Evolutionary conservation across 768 basidiomycete species (phyloP), one percentile per base, ranked within the genome.

Genomic region (Rhizopogon salebrosus): DNA sequence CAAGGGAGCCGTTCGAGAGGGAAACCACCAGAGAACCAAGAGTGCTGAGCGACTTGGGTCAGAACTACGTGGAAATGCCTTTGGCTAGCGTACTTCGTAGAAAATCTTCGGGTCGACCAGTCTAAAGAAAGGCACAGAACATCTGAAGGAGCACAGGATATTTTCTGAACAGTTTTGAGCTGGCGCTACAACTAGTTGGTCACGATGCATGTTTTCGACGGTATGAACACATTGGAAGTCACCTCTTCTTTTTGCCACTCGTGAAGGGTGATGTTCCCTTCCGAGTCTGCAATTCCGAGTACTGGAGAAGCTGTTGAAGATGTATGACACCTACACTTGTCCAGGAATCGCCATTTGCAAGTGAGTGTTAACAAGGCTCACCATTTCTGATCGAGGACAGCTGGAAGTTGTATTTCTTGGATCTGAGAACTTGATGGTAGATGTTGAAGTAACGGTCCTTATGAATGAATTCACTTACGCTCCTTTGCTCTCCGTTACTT

Each of bases 361-460:
- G 35, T 48, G 11, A 11, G 9, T 6, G 14, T 23, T 27, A 4
- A 14, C 5, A 7, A 18, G n/a, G 49, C 55, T 59, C 62, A 94
- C 97, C 97, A 99, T 77, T 98, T 98, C 80, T 93, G 84, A 66
- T 99, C 97, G 23, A 88, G 77, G 26, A 99, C 79, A 7, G 93
- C 97, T 2, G 93, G 85, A 16, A 89, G 68, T 50, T 84, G 72
- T 31, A 92, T 75, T 14, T 84, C 71, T 59, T 95, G 87, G 2
- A 87, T 64, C 60, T 85, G 79, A 4, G 70, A 69, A 52, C 86
- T 46, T 86, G 54, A 45, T 8, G 27, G 22, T 31, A 31, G 18
- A 29, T 11, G 9, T 26, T 48, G 14, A 34, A 50, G 41, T 40
- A 23, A 31, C 31, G 6, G 13, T 18, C 14, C 13, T 24, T 13